phyloP scores from a whole-genome alignment of 768 basidiomycete species.

The Russula griseocarnosa region DNA sequence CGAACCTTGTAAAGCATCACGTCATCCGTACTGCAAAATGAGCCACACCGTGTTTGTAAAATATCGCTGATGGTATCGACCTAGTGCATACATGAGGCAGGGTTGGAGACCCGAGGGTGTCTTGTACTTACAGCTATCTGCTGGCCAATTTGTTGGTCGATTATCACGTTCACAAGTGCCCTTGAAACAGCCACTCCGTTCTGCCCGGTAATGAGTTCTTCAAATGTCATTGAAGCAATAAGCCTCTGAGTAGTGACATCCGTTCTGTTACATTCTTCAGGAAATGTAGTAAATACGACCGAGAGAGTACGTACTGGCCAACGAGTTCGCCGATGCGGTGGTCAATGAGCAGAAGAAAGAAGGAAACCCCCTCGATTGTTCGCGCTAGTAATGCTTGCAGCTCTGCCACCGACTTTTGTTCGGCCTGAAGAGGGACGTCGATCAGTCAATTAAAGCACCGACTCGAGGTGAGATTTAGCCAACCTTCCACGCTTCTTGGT shows the following conservation, averaged over 20 bases:
- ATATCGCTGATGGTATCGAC: slow-evolving; percentile 96
- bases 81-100: slow-evolving; percentile 40
- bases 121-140: slow-evolving; percentile 78
- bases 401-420: slow-evolving; percentile 78
- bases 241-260: slow-evolving; percentile 66
- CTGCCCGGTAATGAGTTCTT: slow-evolving; percentile 79
- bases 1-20: slow-evolving; percentile 93
- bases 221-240: slow-evolving; percentile 70
- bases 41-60: slow-evolving; percentile 89
- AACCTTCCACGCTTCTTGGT: slow-evolving; percentile 90
- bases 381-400: slow-evolving; percentile 70
- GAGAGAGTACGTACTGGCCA: slow-evolving; percentile 52
- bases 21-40: slow-evolving; percentile 97
- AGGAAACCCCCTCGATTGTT: slow-evolving; percentile 91
- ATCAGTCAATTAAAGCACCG: slow-evolving; percentile 21
- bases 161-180: slow-evolving; percentile 89
- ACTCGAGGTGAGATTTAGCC: slow-evolving; percentile 12
- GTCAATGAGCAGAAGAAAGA: slow-evolving; percentile 87
- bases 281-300: not conserved
- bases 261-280: slow-evolving; percentile 48
- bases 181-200: slow-evolving; percentile 86
- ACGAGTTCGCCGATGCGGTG: slow-evolving; percentile 85
- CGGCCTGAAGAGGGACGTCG: slow-evolving; percentile 47
- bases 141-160: slow-evolving; percentile 96
- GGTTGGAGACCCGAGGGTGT: not conserved